Evolutionary conservation across 345 rosid species (phyloP), one percentile per base, ranked within the genome.

Genomic region (Alliaria petiolata): DNA sequence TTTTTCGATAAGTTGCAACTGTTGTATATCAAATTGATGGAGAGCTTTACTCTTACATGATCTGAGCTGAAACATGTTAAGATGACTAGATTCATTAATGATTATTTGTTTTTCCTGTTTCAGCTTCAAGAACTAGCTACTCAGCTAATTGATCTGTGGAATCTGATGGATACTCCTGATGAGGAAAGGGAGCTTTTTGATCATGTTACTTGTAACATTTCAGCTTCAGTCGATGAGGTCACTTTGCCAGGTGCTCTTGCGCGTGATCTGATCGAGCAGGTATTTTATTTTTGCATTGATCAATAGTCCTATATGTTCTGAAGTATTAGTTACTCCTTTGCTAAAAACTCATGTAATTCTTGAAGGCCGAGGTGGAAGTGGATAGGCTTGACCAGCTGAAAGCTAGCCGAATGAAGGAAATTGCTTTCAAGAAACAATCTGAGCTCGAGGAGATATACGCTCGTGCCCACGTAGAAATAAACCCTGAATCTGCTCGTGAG

Each of bases 81-180:
- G 72, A 46, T 44, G 33, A 8, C 2, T 20, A 8, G 50, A 15
- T 31, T 57, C 39, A 42, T 4, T 14, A 7, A 39, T 11, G 25
- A 31, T 30, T 40, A 33, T 35, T 35, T 66, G 15, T 34, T 60
- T 70, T 52, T n/a, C 1, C 25, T 43, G 30, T 28, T 46, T 38
- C 88, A 95, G 99, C 98, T 95, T 76, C 98, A 95, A 88, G 98
- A 95, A 78, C 85, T 90, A 35, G 91, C 95, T 42, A 80, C 85
- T 65, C 97, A 89, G 78, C 80, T 95, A 49, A 77, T 79, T 81
- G 99, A 95, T 68, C 87, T 92, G 35, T 95, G 99, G 99, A 92
- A 92, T 79, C 85, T 92, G 79, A 92, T 95, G 99, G 99, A 95
- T 71, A 92, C 98, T 40, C 84, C 97, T 5, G 81, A 52, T n/a